phyloP scores from a whole-genome alignment of 257 asterid genomes.

The Solanum stenotomum region DNA sequence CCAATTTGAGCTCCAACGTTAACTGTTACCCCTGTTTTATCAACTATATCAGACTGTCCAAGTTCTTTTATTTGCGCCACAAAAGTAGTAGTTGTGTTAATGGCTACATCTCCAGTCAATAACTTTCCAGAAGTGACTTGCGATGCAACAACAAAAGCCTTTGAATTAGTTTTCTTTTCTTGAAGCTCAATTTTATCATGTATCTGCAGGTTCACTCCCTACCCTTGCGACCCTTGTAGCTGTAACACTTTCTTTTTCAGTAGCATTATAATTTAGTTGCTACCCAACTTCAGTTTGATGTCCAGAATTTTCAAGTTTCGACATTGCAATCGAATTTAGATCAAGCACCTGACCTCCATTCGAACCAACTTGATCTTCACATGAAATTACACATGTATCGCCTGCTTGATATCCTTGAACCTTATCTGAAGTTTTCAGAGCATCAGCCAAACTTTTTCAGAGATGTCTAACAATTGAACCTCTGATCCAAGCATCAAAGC shows the following conservation, averaged over 20 bases:
- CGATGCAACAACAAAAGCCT: not conserved
- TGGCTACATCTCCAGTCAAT: too few relatives aligned
- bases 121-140: not conserved
- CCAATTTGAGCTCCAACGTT: not conserved
- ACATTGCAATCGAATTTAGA: not conserved
- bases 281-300: not conserved
- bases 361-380: not conserved
- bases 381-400: too few relatives aligned
- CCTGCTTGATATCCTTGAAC: not conserved
- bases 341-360: not conserved
- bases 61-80: too few relatives aligned
- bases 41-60: not conserved
- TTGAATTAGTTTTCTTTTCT: not conserved
- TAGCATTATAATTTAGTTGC: not conserved
- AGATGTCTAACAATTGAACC: not conserved
- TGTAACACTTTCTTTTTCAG: too few relatives aligned
- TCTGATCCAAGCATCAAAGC: not conserved
- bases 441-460: not conserved
- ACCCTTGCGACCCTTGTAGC: too few relatives aligned
- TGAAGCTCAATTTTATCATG: not conserved
- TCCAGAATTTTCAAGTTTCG: not conserved
- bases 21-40: not conserved
- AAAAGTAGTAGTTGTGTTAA: too few relatives aligned
- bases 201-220: not conserved
- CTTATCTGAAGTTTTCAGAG: not conserved